phyloP scores from a whole-genome alignment of 768 basidiomycete genomes.

The Piloderma croceum region DNA sequence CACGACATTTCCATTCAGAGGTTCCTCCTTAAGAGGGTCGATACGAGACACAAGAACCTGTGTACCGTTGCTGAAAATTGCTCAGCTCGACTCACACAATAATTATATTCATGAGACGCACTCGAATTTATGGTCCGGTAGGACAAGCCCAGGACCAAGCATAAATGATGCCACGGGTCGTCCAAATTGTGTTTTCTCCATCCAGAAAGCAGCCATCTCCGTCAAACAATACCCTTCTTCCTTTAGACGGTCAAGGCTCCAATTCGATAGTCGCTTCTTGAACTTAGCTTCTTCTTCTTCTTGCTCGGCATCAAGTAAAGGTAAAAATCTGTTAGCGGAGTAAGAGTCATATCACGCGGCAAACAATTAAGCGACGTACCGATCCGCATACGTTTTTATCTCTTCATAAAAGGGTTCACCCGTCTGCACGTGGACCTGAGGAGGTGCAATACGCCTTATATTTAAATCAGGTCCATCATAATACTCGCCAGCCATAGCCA shows the following conservation, averaged over 20 bases:
- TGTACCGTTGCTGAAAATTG: conserved; percentile 54
- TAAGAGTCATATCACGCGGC: neutral
- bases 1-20: conserved; percentile 52
- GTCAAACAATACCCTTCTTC: conserved; percentile 73
- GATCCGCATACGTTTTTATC: conserved; percentile 47
- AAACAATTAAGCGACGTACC: conserved; percentile 31
- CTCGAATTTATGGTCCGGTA: conserved; percentile 71
- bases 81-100: conserved; percentile 4
- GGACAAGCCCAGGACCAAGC: conserved; percentile 53
- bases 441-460: conserved; percentile 36
- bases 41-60: conserved; percentile 59
- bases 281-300: conserved; percentile 55
- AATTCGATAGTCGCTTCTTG: conserved; percentile 58
- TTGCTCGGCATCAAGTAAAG: conserved; percentile 52
- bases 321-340: neutral
- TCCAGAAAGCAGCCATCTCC: conserved; percentile 62
- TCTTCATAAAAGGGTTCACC: conserved; percentile 44
- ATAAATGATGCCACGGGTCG: conserved; percentile 62
- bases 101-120: conserved; percentile 30
- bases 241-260: conserved; percentile 55
- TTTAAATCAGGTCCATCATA: conserved; percentile 12
- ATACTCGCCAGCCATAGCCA: neutral
- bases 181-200: conserved; percentile 56
- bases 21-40: conserved; percentile 55
- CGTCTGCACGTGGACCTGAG: conserved; percentile 24